Conservation (phyloP, 805 yeast species). For the Kuraishia ogatae region DNA sequence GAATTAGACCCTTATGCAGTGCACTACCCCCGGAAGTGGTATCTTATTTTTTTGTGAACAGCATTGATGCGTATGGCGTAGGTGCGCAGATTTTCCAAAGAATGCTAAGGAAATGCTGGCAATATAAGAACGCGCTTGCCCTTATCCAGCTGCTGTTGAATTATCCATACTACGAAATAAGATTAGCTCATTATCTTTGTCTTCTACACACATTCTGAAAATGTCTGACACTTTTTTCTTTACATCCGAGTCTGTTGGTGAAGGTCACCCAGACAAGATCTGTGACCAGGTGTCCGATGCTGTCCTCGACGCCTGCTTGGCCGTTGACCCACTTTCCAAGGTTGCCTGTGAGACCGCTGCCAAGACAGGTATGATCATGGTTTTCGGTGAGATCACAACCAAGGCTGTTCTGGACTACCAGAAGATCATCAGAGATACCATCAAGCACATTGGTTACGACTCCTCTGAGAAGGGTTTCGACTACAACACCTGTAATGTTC, state of each 20-base stretch:
- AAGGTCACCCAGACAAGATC: constrained; percentile 91
- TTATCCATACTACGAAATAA: background rate
- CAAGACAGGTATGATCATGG: constrained; percentile 99
- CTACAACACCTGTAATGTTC: constrained; percentile 97
- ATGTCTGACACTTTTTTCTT: constrained; percentile 42
- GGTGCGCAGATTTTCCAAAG: background rate
- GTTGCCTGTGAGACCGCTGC: constrained; percentile 99
- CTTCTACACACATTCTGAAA: background rate
- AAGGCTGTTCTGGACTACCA: constrained; percentile 93
- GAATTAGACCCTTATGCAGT: background rate
- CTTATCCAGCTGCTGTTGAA: background rate
- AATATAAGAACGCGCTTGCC: background rate
- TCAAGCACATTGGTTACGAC: constrained; percentile 97
- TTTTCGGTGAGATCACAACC: constrained; percentile 99
- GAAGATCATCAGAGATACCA: constrained; percentile 95
- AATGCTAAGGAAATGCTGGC: background rate
- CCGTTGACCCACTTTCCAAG: constrained; percentile 93
- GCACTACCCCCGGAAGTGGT: background rate
- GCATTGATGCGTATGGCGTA: background rate
- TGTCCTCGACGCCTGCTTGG: constrained; percentile 92
- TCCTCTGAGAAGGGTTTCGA: constrained; percentile 94
- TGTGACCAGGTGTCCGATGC: constrained; percentile 99
- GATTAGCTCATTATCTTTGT: background rate
- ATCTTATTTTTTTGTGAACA: background rate
- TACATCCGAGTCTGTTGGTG: constrained; percentile 89